Base-by-base conservation (phyloP, 2,329 filamentous ascomycete genomes). In the Teratosphaeria zuluensis region DNA sequence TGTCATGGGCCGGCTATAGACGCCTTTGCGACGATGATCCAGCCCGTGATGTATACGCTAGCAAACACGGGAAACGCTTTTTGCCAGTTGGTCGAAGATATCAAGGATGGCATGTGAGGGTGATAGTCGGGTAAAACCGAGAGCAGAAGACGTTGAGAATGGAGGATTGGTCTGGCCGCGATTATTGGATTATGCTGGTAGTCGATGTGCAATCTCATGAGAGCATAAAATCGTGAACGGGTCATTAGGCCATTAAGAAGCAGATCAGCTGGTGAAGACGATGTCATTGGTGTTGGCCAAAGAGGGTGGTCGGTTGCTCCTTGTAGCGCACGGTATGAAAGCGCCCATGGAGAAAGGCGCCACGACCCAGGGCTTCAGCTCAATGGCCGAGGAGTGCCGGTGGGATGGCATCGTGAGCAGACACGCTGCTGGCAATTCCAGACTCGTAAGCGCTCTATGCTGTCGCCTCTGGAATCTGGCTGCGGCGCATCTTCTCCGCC, bases 401-500 rank as follows among this genome's bases (percentile, higher is more conserved):
- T 32, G 59, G 46, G 33, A 60, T 60, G 19, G 24, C 42, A 4
- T n/a, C 51, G 51, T 30, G 56, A 14, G 56, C 56, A 12, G 54
- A 28, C 58, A 56, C 54, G 24, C 30, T 56, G 61, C 32, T 51
- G 21, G 60, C 53, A 48, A 56, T 55, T 46, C 56, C 53, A 32
- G 56, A 56, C 48, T 59, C 56, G 33, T 54, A 48, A 53, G 62
- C 68, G 59, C 62, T 63, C 70, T 72, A 72, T 57, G 68, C 69
- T 55, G 67, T 64, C 24, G 69, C 66, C 60, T 72, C 69, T 31
- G 81, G 80, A 62, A 85, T 83, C 77, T 95, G 88, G 80, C 90
- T 95, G 73, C 94, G 90, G 69, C 94, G 90, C 86, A 95, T 95
- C 84, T 99, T 99, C 81, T 99, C 94, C 16, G 92, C 92, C 79